Evolutionary conservation across 176 grass and related monocot species (phyloP), one percentile per base, ranked within the genome.

Genomic region (Elaeis guineensis): DNA sequence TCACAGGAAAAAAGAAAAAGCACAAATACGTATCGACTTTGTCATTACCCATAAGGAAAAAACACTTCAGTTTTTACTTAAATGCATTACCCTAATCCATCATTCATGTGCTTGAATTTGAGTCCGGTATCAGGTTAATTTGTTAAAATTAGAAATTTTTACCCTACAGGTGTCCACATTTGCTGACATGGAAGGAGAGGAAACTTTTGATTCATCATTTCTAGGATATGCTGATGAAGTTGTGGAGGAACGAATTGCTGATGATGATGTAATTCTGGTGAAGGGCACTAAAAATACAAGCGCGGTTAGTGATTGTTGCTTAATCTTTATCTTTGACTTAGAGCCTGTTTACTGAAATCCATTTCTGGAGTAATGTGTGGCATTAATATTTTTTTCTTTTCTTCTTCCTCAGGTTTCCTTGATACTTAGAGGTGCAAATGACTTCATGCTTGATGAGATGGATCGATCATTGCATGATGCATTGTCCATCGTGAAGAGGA

Each of bases 111-210:
- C 35, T 44, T 44, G 35, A 44, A 14, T 30, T 30, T 9, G 35
- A 14, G 11, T 44, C 35, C 2, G 11, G 35, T 12, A 44, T 12
- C 35, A 44, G 35, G 35, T 44, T 14, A 44, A 44, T 44, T 44
- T 44, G 9, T 44, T 44, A 14, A 44, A 35, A 44, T 44, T 3
- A 66, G 50, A 24, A 17, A 20, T 19, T 61, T 29, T 17, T 25
- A 5, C 3, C 21, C 50, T 77, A 23, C 63, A 95, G 90, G 77
- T 95, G 51, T 77, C 82, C 62, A 95, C 90, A 54, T 95, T 90
- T 81, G 90, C 86, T 79, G 90, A 95, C 67, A 90, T 95, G 90
- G 90, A 90, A 84, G 90, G 83, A 39, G 90, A 95, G 60, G 90
- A 95, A 80, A 89, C 90, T n/a, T 95, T 95, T 50, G 86, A 95